Evolutionary conservation across 78 protist species (phyloP), one percentile per base, ranked within the genome.

Genomic region (Pelomyxa schiedti): DNA sequence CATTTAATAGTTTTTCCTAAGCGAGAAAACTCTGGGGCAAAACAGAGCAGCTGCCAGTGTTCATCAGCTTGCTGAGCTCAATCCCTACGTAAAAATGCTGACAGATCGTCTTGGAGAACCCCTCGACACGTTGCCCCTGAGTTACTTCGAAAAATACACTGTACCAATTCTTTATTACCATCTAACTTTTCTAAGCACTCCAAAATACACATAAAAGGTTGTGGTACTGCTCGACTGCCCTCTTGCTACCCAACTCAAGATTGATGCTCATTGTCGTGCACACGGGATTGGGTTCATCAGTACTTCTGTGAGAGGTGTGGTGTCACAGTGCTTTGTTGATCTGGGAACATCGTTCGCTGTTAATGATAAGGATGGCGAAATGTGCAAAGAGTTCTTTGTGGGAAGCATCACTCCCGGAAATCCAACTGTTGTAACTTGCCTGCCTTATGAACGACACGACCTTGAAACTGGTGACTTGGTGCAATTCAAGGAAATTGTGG

Each of bases 401-500:
- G 41, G 78, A 4, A 35, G 65, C 42, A 69, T 84, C 8, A 52
- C 77, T 28, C 68, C 28, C 0, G 89, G 79, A 0, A 4, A 70
- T 7, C 53, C 63, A 26, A 91, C 89, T 0, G 72, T 88, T 6
- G 95, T 95, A 8, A 83, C 92, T 4, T 68, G 79, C 35, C 74
- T 86, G 73, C 95, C 90, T 6, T 88, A 82, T 9, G 30, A 53
- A 4, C 77, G 89, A 16, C 97, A 95, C 77, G 90, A 82, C 24
- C 42, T 92, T 7, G 90, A 84, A 47, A 76, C 68, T 28, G 96
- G 95, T 29, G 97, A 93, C 76, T 53, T 38, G n/a, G 92, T 95
- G 22, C 40, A 68, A 3, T 95, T 95, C 81, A 38, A 80, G 32
- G 95, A 88, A 63, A 81, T 95, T 29, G 35, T 79, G 35, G 98